phyloP scores from a whole-genome alignment of 1,284 basidiomycete species.

The Malassezia japonica region DNA sequence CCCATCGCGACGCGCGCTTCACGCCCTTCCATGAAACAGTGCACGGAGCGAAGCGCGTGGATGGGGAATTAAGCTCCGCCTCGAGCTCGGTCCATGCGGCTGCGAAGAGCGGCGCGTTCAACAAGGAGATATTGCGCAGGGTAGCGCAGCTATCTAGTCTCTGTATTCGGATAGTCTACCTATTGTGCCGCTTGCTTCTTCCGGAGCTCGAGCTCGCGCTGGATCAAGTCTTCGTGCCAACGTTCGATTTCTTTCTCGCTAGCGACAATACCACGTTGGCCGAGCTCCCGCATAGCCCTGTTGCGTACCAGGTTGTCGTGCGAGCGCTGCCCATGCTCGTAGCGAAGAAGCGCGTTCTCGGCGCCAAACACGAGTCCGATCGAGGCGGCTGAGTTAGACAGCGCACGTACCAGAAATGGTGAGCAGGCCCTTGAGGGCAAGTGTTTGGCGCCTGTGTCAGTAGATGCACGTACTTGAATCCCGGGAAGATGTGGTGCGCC shows the following conservation, averaged over 20 bases:
- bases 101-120: too few species aligned
- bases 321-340: slow-evolving; percentile 6
- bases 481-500: slow-evolving; percentile 10
- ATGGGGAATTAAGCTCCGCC: too few species aligned
- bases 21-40: too few species aligned
- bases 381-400: slow-evolving; percentile 1
- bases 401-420: slow-evolving; percentile 7
- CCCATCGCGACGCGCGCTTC: too few species aligned
- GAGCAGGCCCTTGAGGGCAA: slow-evolving; percentile 10
- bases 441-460: slow-evolving; percentile 10
- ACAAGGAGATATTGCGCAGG: too few species aligned
- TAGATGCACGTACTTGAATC: slow-evolving; percentile 5
- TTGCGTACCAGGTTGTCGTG: slow-evolving; percentile 13
- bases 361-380: slow-evolving; percentile 10
- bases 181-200: too few species aligned
- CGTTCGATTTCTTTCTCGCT: slow-evolving; percentile 13
- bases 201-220: slow-evolving; percentile 5
- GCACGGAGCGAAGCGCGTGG: too few species aligned
- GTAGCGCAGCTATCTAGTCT: too few species aligned
- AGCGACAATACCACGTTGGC: slow-evolving; percentile 12
- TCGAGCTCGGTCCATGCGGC: too few species aligned
- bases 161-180: too few species aligned
- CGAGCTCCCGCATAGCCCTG: slow-evolving; percentile 13
- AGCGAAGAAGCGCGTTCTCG: slow-evolving; percentile 11
- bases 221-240: slow-evolving; percentile 15